These are phyloP conservation scores for Naematelia aurantialba DNA, from an alignment of 768 basidiomycete species.

Conservation along the genomic window DNA sequence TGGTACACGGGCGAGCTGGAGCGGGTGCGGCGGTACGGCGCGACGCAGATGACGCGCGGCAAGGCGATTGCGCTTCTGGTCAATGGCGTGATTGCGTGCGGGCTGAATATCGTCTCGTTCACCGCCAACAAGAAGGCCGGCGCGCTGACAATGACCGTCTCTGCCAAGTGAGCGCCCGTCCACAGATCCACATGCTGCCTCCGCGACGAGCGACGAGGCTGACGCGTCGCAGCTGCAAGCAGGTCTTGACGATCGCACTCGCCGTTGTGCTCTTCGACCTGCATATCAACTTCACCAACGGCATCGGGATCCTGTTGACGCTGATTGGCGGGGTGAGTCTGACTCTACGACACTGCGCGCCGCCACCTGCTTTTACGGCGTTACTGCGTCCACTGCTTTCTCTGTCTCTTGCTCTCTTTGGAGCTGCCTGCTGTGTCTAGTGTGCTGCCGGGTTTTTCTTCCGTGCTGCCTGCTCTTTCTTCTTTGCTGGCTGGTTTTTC, in stretches of 20 bases:
- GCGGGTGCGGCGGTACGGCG: constrained; percentile 57
- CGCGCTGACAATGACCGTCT: constrained; percentile 54
- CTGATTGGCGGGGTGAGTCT: constrained; percentile 81
- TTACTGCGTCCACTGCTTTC: no score
- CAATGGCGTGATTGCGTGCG: constrained; percentile 86
- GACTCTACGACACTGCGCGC: background rate
- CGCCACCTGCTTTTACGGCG: background rate
- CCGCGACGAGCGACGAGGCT: background rate
- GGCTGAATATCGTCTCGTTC: constrained; percentile 88
- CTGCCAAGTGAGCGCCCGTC: constrained; percentile 45
- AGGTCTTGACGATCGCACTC: constrained; percentile 80
- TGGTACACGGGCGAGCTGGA: constrained; percentile 75
- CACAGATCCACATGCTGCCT: no score
- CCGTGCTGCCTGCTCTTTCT: no score
- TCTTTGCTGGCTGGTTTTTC: no score
- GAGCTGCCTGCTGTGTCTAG: no score
- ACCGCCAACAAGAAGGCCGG: constrained; percentile 92
- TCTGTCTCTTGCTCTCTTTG: no score
- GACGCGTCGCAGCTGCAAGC: constrained; percentile 62
- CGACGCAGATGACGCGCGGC: constrained; percentile 54
- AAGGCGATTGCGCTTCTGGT: constrained; percentile 60
- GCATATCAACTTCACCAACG: constrained; percentile 73
- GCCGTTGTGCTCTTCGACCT: constrained; percentile 81
- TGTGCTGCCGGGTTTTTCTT: no score
- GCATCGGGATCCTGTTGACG: constrained; percentile 76